These are phyloP conservation scores for Piloderma croceum DNA, from an alignment of 768 basidiomycete genomes.

Conservation along the genomic window DNA sequence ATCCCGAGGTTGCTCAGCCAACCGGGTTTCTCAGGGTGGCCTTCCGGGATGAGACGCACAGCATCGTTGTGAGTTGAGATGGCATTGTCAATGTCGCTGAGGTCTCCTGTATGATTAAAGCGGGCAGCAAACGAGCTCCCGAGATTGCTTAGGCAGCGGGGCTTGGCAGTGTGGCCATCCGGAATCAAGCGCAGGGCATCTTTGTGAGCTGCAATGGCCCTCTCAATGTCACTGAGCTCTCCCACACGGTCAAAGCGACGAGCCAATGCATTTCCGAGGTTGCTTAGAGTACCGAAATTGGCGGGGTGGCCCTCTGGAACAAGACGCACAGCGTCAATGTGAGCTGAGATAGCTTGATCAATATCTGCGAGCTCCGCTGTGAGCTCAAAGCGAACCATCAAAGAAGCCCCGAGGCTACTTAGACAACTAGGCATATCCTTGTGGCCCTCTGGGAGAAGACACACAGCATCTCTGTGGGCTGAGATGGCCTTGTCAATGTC, in stretches of 20 bases:
- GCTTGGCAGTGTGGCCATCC: conserved; percentile 1
- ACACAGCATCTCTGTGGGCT: conserved; percentile 11
- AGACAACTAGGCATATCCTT: conserved; percentile 11
- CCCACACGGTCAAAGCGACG: conserved; percentile 21
- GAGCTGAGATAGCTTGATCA: conserved; percentile 18
- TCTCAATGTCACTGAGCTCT: conserved; percentile 20
- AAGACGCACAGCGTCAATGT: conserved; percentile 15
- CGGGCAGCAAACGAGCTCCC: conserved; percentile 16
- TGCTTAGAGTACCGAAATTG: background rate
- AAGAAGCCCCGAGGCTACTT: conserved; percentile 10
- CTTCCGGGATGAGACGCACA: conserved; percentile 10
- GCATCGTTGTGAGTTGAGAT: no score
- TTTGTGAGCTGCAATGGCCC: conserved; percentile 7
- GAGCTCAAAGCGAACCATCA: conserved; percentile 10
- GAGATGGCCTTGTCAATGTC: no score
- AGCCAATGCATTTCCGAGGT: conserved; percentile 10
- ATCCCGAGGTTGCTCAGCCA: conserved; percentile 16
- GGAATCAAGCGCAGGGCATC: conserved; percentile 7
- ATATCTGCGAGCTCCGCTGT: conserved; percentile 7
- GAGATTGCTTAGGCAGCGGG: conserved; percentile 12
- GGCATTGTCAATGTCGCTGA: no score
- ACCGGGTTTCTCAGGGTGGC: conserved; percentile 12
- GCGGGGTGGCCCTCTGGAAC: conserved; percentile 12
- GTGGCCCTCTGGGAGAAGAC: conserved; percentile 6
- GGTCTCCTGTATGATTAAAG: conserved; percentile 18